phyloP scores from a whole-genome alignment of 106 monocot species.

The Acorus calamus region DNA sequence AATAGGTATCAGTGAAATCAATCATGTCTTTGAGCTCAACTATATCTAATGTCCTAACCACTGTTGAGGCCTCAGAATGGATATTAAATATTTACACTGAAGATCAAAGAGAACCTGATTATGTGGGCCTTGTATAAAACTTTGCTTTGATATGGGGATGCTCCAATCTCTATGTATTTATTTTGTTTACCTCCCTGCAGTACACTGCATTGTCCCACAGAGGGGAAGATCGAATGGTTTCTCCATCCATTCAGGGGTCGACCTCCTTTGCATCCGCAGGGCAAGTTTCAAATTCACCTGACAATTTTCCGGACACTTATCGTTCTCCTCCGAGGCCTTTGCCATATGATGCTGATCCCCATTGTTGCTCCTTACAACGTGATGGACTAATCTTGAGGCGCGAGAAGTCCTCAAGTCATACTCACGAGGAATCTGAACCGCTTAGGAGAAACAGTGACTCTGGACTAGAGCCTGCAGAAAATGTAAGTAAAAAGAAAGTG shows the following conservation, averaged over 20 bases:
- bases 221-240: slow-evolving; percentile 24
- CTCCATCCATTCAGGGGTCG: slow-evolving; percentile 24
- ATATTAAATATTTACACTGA: too few species aligned
- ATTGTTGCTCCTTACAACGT: slow-evolving; percentile 29
- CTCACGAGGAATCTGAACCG: slow-evolving; percentile 45
- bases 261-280: slow-evolving; percentile 16
- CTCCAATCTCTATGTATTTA: too few species aligned
- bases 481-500: slow-evolving; percentile 13
- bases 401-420: slow-evolving; percentile 45
- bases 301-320: slow-evolving; percentile 41
- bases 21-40: too few species aligned
- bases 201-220: slow-evolving; percentile 40
- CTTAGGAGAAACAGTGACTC: slow-evolving; percentile 14
- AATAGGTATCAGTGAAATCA: too few species aligned
- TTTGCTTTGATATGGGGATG: too few species aligned
- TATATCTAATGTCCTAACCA: too few species aligned
- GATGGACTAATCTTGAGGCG: slow-evolving; percentile 26
- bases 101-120: too few species aligned
- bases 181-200: slow-evolving; percentile 28
- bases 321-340: slow-evolving; percentile 68
- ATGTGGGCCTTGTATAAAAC: too few species aligned
- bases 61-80: too few species aligned
- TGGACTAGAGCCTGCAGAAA: slow-evolving; percentile 12
- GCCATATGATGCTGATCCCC: slow-evolving; percentile 67
- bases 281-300: slow-evolving; percentile 10